These are phyloP conservation scores for Globomyces sp. DNA, from an alignment of 371 early-diverging fungal species.

Conservation along the genomic window DNA sequence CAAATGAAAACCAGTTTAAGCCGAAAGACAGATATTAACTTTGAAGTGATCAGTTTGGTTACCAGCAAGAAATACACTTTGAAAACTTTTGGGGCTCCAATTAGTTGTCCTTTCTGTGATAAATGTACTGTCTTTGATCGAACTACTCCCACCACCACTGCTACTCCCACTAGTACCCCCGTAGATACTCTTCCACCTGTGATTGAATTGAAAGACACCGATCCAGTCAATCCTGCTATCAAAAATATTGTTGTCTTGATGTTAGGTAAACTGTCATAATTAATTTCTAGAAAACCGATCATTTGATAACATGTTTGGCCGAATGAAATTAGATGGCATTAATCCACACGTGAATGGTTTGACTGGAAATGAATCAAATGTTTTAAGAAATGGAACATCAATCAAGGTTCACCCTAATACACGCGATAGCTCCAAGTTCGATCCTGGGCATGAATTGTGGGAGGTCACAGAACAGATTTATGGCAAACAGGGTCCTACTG, in stretches of 20 bases:
- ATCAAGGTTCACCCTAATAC: background rate
- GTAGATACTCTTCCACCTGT: slow-evolving; percentile 25
- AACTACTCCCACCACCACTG: background rate
- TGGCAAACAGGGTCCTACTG: slow-evolving; percentile 7
- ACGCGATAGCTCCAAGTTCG: background rate
- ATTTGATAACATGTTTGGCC: slow-evolving; percentile 18
- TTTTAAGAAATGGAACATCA: slow-evolving; percentile 16
- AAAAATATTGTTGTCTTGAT: slow-evolving; percentile 32
- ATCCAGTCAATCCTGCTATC: slow-evolving; percentile 16
- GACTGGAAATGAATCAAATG: slow-evolving; percentile 22
- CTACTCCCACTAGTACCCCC: background rate
- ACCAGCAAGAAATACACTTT: no score
- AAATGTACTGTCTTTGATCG: no score
- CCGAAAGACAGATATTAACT: no score
- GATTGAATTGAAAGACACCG: slow-evolving; percentile 51
- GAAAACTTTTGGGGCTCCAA: no score
- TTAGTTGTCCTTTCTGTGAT: no score
- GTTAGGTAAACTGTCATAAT: no score
- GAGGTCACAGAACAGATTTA: slow-evolving; percentile 31
- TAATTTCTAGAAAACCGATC: slow-evolving; percentile 19
- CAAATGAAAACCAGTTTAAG: no score
- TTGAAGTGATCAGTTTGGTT: no score
- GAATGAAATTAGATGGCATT: background rate
- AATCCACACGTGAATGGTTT: slow-evolving; percentile 23
- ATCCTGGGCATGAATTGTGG: slow-evolving; percentile 15